Base-by-base conservation (phyloP, 768 basidiomycete genomes). In the Coprinopsis sp. region DNA sequence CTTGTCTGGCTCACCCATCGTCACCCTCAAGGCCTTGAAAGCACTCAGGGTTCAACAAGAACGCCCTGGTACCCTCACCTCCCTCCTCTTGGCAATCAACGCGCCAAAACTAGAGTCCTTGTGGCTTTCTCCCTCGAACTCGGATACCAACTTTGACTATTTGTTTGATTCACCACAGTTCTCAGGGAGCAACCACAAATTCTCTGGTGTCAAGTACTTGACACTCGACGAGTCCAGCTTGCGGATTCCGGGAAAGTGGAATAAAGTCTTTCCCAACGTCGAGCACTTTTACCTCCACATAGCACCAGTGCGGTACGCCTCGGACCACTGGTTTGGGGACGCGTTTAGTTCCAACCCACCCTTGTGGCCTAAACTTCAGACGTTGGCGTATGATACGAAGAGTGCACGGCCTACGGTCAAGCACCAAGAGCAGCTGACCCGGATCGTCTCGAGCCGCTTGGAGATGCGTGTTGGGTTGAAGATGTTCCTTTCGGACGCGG, bases 81-180 rank as follows among this genome's bases (percentile, higher is more conserved):
- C 24, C 13, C 18, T 29, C 33, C 41, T 49, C 6, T 27, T 49
- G 21, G 21, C 10, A 23, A 42, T 49, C 33, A 41, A 43, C 33
- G 47, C 47, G 11, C 47, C 47, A 7, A 16, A 23, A 8, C n/a
- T 49, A 2, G 16, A 22, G 21, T 42, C 47, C 6, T 25, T 49
- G 10, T 29, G 22, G 28, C 3, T 43, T n/a, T n/a, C n/a, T n/a
- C n/a, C n/a, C n/a, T n/a, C n/a, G 19, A 22, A 8, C 11, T 16
- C 41, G 6, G 23, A 33, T 1, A 43, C 39, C 13, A 37, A 39
- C 10, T 42, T 49, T 16, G 31, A 28, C 24, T 21, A 8, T 3
- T 38, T 49, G 25, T 49, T 49, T 27, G 34, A 37, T 16, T 34
- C 40, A 2, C 47, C 47, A 4, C 47, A 49, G 23, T 27, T 43